Conservation (phyloP, 441 rosid species). For the Mallotus repandus region DNA sequence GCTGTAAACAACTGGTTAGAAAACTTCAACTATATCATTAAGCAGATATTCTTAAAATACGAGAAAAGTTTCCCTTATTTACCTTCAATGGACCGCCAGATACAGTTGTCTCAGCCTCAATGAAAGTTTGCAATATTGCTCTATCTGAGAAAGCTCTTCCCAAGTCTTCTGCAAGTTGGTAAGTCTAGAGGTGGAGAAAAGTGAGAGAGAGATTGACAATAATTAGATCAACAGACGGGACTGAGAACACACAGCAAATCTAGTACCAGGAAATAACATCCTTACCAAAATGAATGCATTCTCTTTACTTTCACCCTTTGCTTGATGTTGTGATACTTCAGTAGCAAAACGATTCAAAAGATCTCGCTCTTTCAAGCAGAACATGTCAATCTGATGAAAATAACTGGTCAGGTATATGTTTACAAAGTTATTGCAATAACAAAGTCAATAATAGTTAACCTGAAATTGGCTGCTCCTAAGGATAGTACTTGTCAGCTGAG, state of each 20-base stretch:
- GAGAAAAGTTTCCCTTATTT: slow-evolving; percentile 17
- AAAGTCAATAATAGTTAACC: slow-evolving; percentile 33
- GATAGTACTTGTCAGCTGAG: slow-evolving; percentile 59
- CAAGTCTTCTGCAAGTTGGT: slow-evolving; percentile 85
- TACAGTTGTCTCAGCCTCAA: slow-evolving; percentile 56
- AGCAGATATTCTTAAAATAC: not conserved
- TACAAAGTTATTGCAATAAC: slow-evolving; percentile 5
- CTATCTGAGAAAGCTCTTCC: slow-evolving; percentile 89
- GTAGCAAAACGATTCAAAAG: slow-evolving; percentile 62
- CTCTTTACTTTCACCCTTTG: slow-evolving; percentile 65
- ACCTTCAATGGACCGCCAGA: slow-evolving; percentile 65
- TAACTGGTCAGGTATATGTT: slow-evolving; percentile 9
- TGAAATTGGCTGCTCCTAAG: slow-evolving; percentile 76
- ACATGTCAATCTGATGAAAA: slow-evolving; percentile 50
- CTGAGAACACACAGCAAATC: not conserved
- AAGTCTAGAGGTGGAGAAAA: slow-evolving; percentile 39
- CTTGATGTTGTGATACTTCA: slow-evolving; percentile 60
- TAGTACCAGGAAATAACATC: slow-evolving; percentile 15
- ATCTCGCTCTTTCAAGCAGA: slow-evolving; percentile 83
- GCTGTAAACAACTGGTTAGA: too few relatives aligned
- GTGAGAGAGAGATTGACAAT: not conserved
- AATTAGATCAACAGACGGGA: slow-evolving; percentile 20
- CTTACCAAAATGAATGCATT: slow-evolving; percentile 58
- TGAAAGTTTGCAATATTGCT: slow-evolving; percentile 55
- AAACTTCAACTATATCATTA: not conserved